phyloP scores from a whole-genome alignment of 208 protist genomes.

The Tritrichomonas musculus region DNA sequence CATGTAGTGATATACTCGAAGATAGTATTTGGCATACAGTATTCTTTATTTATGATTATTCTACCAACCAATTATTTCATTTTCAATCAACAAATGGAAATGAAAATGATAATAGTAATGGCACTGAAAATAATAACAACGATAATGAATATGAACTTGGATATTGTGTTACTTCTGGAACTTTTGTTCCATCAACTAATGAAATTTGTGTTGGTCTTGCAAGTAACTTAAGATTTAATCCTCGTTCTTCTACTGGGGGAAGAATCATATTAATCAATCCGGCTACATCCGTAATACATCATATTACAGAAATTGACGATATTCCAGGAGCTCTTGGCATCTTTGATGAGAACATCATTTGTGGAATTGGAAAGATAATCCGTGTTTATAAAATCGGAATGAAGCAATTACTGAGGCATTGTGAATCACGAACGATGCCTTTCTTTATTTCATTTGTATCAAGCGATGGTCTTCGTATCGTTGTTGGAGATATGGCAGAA shows the following conservation, averaged over 20 bases:
- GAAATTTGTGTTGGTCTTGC: background rate
- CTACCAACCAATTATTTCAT: no score
- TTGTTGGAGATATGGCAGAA: background rate
- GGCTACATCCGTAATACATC: background rate
- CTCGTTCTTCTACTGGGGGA: background rate
- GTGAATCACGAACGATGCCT: background rate
- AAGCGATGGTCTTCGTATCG: background rate
- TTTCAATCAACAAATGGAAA: no score
- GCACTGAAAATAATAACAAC: no score
- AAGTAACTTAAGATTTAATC: background rate
- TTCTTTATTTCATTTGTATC: background rate
- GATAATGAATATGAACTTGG: background rate
- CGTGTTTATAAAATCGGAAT: background rate
- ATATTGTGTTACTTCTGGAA: background rate
- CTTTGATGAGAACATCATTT: background rate
- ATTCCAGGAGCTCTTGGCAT: background rate
- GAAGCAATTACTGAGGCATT: background rate
- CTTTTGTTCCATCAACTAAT: background rate
- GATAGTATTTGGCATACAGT: background rate
- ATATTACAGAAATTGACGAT: background rate
- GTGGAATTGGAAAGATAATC: background rate
- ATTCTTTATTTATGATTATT: background rate
- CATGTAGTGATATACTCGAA: background rate
- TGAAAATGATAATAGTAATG: no score
- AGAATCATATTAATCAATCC: background rate